Evolutionary conservation across 2,329 filamentous ascomycete species (phyloP).

Genomic region (Clarireedia hainanense): DNA sequence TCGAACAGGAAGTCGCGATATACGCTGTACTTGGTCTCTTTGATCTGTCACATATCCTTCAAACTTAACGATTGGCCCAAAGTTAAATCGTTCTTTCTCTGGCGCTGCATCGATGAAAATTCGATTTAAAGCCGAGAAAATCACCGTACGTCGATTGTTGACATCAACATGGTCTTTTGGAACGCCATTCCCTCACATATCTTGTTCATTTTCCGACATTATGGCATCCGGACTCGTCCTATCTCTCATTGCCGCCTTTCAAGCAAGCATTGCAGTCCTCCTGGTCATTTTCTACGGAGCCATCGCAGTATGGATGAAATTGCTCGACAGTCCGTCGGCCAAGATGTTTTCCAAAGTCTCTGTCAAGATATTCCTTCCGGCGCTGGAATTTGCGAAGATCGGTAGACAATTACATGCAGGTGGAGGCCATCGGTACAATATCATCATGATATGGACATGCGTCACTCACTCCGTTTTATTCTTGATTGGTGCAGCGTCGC

Average conservation of each 20-base stretch:
- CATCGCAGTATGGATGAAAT: constrained; percentile 32
- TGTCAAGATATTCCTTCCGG: constrained; percentile 40
- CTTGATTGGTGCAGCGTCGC: constrained; percentile 32
- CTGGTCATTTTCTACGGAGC: constrained; percentile 39
- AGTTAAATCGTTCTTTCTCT: too few species aligned
- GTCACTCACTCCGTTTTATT: constrained; percentile 35
- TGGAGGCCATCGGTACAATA: constrained; percentile 31
- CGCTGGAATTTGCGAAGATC: constrained; percentile 38
- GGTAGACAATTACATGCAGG: constrained; percentile 34
- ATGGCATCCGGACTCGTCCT: constrained; percentile 25
- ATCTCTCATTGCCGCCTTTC: constrained; percentile 38
- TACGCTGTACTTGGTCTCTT: too few species aligned
- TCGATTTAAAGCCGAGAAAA: neutral
- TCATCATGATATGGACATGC: constrained; percentile 36
- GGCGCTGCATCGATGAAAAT: too few species aligned
- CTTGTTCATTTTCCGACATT: neutral
- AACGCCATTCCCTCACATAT: neutral
- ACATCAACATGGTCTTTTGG: neutral
- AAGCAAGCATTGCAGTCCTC: constrained; percentile 40
- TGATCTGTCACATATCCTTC: too few species aligned
- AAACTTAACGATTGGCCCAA: too few species aligned
- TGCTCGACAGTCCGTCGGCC: constrained; percentile 32
- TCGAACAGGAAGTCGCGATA: too few species aligned
- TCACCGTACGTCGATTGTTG: neutral
- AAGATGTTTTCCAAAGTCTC: constrained; percentile 39